These are phyloP conservation scores for Alternaria viburni DNA, from an alignment of 2,329 filamentous ascomycete genomes.

Conservation along the genomic window DNA sequence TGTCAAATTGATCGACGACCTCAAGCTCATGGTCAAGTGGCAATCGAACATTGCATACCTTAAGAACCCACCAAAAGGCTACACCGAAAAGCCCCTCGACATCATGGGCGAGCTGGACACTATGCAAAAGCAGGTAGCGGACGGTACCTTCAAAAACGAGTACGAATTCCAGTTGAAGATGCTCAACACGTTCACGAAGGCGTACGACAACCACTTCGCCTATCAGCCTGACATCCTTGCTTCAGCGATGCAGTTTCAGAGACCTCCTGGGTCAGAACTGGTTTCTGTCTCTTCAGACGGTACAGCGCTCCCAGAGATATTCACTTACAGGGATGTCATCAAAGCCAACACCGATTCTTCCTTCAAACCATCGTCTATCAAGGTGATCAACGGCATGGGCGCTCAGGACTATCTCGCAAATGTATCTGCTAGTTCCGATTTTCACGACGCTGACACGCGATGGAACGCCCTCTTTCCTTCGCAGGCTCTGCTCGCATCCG, in stretches of 20 bases:
- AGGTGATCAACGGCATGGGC: slow-evolving; percentile 47
- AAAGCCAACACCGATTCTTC: slow-evolving; percentile 32
- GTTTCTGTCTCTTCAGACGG: slow-evolving; percentile 48
- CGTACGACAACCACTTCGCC: slow-evolving; percentile 51
- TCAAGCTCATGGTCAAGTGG: slow-evolving; percentile 47
- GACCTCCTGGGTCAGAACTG: slow-evolving; percentile 37
- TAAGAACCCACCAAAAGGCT: slow-evolving; percentile 45
- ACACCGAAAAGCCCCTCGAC: slow-evolving; percentile 48
- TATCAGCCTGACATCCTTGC: slow-evolving; percentile 48
- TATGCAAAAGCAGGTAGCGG: slow-evolving; percentile 39
- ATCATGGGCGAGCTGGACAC: slow-evolving; percentile 46
- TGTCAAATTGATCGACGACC: slow-evolving; percentile 40
- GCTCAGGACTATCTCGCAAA: slow-evolving; percentile 42
- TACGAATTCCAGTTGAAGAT: slow-evolving; percentile 51
- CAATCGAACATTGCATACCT: slow-evolving; percentile 50
- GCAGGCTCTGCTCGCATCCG: slow-evolving; percentile 39
- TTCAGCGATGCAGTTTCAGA: slow-evolving; percentile 47
- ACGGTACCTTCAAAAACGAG: slow-evolving; percentile 44
- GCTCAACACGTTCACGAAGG: slow-evolving; percentile 41
- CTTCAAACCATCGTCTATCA: slow-evolving; percentile 46
- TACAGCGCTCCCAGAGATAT: slow-evolving; percentile 45
- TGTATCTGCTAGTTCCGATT: slow-evolving; percentile 38
- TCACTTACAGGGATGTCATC: slow-evolving; percentile 38
- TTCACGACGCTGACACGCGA: slow-evolving; percentile 50
- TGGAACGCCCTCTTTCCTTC: slow-evolving; percentile 51